Base-by-base conservation (phyloP, 2,329 filamentous ascomycete species). In the Colletotrichum eremochloae region DNA sequence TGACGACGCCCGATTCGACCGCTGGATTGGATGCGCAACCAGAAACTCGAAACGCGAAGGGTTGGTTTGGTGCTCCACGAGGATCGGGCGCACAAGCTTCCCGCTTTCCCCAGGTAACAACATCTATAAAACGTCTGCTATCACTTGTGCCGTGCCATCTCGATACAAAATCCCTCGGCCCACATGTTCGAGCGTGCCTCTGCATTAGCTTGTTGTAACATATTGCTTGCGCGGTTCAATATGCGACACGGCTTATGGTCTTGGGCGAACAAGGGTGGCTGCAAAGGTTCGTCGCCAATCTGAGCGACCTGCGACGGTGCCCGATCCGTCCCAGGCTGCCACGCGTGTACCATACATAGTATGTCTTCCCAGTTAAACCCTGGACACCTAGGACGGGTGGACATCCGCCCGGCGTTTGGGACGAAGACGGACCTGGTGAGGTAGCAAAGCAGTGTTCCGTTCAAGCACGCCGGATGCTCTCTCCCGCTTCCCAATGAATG, bases 131-230 rank as follows among this genome's bases (percentile, higher is more conserved):
- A 70, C 36, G 29, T 18, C 44, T n/a, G 38, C 42, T 53, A 70
- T 70, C 48, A 36, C n/a, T n/a, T 2, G 42, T 20, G 31, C 14
- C 46, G 40, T 31, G 11, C 40, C 24, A 5, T 4, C 0, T 33
- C 29, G 5, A 36, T 36, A 14, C 42, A 24, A 8, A 8, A 2
- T 33, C 1, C 14, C 8, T 18, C 11, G 44, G 46, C 33, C 46
- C 60, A n/a, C 46, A 29, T 36, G 67, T 61, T 71, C 62, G 56
- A 62, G 61, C 68, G 56, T 29, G 61, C 68, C 56, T 29, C 63
- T 18, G 68, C 44, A 61, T 40, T 67, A 71, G 63, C 56, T 56
- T 56, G 68, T 67, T 29, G 18, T 20, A 36, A 53, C 48, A 42
- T 36, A 31, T 42, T 64, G 42, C 56, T 24, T 24, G 33, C 58